Evolutionary conservation across 2,329 filamentous ascomycete genomes (phyloP).

Genomic region (Eutypa lata): DNA sequence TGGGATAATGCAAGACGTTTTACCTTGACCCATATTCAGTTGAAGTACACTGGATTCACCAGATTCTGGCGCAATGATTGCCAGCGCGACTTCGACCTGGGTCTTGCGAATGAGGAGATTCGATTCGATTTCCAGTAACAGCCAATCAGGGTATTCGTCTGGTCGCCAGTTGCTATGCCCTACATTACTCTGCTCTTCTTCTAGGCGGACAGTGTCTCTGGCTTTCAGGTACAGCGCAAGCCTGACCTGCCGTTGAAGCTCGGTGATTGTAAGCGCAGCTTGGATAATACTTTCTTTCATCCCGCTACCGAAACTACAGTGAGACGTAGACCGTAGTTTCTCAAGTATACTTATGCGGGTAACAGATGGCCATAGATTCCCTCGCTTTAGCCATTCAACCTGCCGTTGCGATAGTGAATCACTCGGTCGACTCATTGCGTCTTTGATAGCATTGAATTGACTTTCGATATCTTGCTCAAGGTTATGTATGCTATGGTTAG

Average conservation of each 20-base stretch:
- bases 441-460: slow-evolving; percentile 6
- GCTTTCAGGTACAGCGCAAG: slow-evolving; percentile 31
- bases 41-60: slow-evolving; percentile 58
- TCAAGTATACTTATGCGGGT: slow-evolving; percentile 42
- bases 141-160: slow-evolving; percentile 55
- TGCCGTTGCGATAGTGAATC: slow-evolving; percentile 11
- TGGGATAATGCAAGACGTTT: slow-evolving; percentile 55
- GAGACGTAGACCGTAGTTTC: slow-evolving; percentile 37
- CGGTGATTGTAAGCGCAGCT: slow-evolving; percentile 41
- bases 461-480: slow-evolving; percentile 1
- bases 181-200: slow-evolving; percentile 41
- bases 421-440: slow-evolving; percentile 6
- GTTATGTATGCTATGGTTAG: slow-evolving; percentile 3
- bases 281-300: slow-evolving; percentile 39
- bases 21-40: slow-evolving; percentile 65
- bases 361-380: slow-evolving; percentile 43
- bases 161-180: slow-evolving; percentile 59
- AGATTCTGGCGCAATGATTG: slow-evolving; percentile 54
- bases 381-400: slow-evolving; percentile 38
- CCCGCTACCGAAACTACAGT: slow-evolving; percentile 25
- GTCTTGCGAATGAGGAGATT: slow-evolving; percentile 59
- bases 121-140: slow-evolving; percentile 64
- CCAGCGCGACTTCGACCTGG: slow-evolving; percentile 60
- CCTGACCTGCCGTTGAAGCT: slow-evolving; percentile 42
- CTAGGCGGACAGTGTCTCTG: slow-evolving; percentile 23